phyloP scores from a whole-genome alignment of 1,284 basidiomycete genomes.

The Naganishia liquefaciens region DNA sequence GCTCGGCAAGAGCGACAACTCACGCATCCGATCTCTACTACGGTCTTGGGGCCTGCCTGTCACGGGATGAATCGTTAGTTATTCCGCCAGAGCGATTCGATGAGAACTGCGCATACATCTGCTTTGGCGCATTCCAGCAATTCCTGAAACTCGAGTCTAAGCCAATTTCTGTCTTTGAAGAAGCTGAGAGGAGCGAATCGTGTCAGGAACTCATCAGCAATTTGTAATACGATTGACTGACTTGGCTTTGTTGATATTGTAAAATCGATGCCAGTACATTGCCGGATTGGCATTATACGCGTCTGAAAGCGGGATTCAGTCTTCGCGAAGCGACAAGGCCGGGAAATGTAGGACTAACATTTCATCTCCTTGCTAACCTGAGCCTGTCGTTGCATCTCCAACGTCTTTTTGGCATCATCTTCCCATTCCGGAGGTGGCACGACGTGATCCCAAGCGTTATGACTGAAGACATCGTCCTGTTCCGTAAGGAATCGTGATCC shows the following conservation, averaged over 20 bases:
- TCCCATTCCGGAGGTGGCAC: conserved; percentile 33
- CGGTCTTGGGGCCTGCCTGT: conserved; percentile 71
- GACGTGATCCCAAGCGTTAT: conserved; percentile 51
- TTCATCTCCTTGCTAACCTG: conserved; percentile 67
- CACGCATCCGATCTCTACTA: conserved; percentile 87
- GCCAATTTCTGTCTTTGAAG: conserved; percentile 90
- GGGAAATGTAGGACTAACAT: conserved; percentile 61
- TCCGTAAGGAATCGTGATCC: conserved; percentile 49
- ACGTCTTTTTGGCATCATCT: conserved; percentile 22
- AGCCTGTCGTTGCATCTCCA: conserved; percentile 33
- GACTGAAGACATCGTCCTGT: conserved; percentile 49
- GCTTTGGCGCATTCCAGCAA: conserved; percentile 68
- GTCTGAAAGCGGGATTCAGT: conserved; percentile 33
- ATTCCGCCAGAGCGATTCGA: background rate
- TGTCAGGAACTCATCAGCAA: conserved; percentile 4
- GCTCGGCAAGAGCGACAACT: conserved; percentile 36
- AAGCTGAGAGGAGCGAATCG: conserved; percentile 63
- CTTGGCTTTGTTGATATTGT: conserved; percentile 69
- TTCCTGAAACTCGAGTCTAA: conserved; percentile 90
- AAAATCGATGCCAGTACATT: conserved; percentile 79
- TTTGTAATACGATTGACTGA: conserved; percentile 30
- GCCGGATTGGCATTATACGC: conserved; percentile 48
- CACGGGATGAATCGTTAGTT: background rate
- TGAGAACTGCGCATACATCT: conserved; percentile 58
- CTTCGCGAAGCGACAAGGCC: conserved; percentile 61